Evolutionary conservation across 306 rosid species (phyloP).

Genomic region (Lablab purpureus): DNA sequence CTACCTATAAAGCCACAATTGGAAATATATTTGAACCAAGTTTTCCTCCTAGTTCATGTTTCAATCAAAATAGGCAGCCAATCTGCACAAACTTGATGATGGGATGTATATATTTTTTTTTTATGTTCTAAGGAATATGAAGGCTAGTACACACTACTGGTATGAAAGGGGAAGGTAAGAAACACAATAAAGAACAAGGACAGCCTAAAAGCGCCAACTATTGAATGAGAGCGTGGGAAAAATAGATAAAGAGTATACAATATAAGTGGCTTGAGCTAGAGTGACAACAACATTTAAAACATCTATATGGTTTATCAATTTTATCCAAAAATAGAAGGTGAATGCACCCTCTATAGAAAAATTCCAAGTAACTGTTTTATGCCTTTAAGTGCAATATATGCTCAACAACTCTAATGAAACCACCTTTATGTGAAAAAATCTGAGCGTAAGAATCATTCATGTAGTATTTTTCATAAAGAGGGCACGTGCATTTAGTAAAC

Average conservation of each 20-base stretch:
- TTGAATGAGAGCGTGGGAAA: constrained; percentile 25
- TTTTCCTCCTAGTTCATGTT: constrained; percentile 15
- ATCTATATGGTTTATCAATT: background rate
- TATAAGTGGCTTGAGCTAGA: constrained; percentile 22
- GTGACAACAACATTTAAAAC: background rate
- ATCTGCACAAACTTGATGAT: constrained; percentile 34
- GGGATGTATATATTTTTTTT: background rate
- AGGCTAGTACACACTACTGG: constrained; percentile 3
- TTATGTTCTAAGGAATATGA: background rate
- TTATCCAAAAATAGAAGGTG: too few relatives aligned
- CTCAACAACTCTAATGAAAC: constrained; percentile 39
- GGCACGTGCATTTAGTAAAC: constrained; percentile 14
- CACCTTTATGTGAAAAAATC: constrained; percentile 14
- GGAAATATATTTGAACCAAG: constrained; percentile 12
- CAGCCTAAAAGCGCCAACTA: constrained; percentile 3
- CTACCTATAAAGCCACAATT: constrained; percentile 5
- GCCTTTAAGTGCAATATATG: background rate
- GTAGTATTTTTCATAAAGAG: constrained; percentile 23
- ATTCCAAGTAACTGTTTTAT: too few relatives aligned
- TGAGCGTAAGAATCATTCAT: constrained; percentile 1
- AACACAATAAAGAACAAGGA: constrained; percentile 16
- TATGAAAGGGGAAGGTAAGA: background rate
- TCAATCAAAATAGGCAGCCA: constrained; percentile 16
- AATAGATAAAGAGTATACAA: background rate
- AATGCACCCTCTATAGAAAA: too few relatives aligned